Conservation (phyloP, 176 grass and related monocot genomes). For the Coix lacrymajobi region DNA sequence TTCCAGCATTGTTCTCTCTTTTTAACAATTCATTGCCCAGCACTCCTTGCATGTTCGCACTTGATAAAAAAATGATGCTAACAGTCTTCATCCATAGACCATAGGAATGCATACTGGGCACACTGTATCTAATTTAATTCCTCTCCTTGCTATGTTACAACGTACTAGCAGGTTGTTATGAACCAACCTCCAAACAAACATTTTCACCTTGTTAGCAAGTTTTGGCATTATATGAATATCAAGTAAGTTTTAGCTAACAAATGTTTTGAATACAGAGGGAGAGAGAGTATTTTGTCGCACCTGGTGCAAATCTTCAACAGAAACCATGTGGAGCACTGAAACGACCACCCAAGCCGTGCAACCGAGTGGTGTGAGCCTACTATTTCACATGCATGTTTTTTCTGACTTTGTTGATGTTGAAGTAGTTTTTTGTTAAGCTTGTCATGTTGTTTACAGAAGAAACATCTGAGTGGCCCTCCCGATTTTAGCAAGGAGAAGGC, state of each 20-base stretch:
- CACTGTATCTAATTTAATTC: not conserved
- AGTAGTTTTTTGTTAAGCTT: slow-evolving; percentile 25
- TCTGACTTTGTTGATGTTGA: not conserved
- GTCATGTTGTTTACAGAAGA: slow-evolving; percentile 53
- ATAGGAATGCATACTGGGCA: not conserved
- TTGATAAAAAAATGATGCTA: not conserved
- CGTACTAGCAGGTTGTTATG: not conserved
- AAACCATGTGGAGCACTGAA: slow-evolving; percentile 46
- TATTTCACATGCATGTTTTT: not conserved
- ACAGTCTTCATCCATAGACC: not conserved
- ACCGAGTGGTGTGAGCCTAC: slow-evolving; percentile 19
- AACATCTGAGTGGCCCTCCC: slow-evolving; percentile 19
- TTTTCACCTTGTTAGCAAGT: not conserved
- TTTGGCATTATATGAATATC: not conserved
- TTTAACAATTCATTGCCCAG: not conserved
- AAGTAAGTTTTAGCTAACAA: not conserved
- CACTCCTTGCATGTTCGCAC: not conserved
- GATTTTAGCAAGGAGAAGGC: slow-evolving; percentile 75
- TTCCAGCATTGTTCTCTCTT: not conserved
- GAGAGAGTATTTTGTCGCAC: slow-evolving; percentile 79
- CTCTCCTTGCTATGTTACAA: not conserved
- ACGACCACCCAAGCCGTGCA: slow-evolving; percentile 50
- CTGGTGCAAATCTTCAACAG: slow-evolving; percentile 43
- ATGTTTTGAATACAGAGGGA: slow-evolving; percentile 58
- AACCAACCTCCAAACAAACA: not conserved